Conservation (phyloP, 192 early-diverging fungal species). For the Blastocladiella britannica region DNA sequence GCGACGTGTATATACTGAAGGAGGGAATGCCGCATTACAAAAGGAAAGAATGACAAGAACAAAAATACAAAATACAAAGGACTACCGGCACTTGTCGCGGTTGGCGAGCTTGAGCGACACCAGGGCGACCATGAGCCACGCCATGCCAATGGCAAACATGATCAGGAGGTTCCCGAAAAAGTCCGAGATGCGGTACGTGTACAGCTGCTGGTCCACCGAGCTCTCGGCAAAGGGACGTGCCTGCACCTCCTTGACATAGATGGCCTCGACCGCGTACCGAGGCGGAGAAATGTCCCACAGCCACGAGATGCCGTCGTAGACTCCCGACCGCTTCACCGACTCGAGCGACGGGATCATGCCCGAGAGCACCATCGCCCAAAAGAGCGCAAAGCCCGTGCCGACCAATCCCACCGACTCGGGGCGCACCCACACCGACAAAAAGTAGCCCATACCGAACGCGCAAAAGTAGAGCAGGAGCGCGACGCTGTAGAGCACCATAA, state of each 20-base stretch:
- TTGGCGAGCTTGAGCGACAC: constrained; percentile 28
- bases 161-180: constrained; percentile 16
- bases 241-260: constrained; percentile 28
- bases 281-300: constrained; percentile 36
- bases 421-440: constrained; percentile 22
- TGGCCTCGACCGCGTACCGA: constrained; percentile 36
- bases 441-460: constrained; percentile 37
- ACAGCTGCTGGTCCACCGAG: constrained; percentile 4
- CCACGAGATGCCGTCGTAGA: constrained; percentile 18
- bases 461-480: constrained; percentile 25
- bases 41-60: not conserved
- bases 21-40: too few species aligned
- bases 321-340: constrained; percentile 11
- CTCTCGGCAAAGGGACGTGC: constrained; percentile 17
- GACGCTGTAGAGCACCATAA: constrained; percentile 14
- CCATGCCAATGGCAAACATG: constrained; percentile 20
- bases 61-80: not conserved
- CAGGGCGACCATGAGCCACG: constrained; percentile 31
- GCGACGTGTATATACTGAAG: too few species aligned
- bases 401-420: constrained; percentile 17
- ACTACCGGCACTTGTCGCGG: too few species aligned
- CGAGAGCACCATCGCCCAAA: constrained; percentile 33
- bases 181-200: constrained; percentile 20
- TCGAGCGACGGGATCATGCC: constrained; percentile 30
- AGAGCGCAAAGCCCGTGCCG: constrained; percentile 35